These are phyloP conservation scores for Sclerotinia sclerotiorum DNA, from an alignment of 2,329 filamentous ascomycete genomes.

Conservation along the genomic window DNA sequence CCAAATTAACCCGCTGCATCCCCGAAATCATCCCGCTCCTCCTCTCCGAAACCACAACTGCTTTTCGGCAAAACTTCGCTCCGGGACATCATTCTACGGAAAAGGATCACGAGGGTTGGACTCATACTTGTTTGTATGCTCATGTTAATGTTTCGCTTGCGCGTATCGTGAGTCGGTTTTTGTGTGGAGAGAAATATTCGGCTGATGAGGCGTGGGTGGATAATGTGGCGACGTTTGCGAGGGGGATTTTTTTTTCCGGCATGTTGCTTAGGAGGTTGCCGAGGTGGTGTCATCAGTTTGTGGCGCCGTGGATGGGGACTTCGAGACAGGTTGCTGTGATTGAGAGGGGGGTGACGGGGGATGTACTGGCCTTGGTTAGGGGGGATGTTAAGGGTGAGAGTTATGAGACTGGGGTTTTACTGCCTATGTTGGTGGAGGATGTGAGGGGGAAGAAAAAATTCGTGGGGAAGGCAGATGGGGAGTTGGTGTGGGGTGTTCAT, in stretches of 20 bases:
- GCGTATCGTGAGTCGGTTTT: neutral
- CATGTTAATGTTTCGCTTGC: constrained; percentile 11
- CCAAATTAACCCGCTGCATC: constrained; percentile 4
- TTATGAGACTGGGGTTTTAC: neutral
- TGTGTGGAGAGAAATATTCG: constrained; percentile 14
- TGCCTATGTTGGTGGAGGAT: constrained; percentile 7
- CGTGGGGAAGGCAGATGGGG: neutral
- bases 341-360: neutral
- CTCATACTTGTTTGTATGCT: neutral
- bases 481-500: neutral
- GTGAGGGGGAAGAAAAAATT: neutral
- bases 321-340: neutral
- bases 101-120: neutral
- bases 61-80: constrained; percentile 5
- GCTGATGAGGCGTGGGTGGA: neutral
- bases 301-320: constrained; percentile 13
- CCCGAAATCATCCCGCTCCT: constrained; percentile 4
- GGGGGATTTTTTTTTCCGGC: constrained; percentile 12
- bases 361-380: neutral
- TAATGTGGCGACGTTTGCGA: constrained; percentile 10
- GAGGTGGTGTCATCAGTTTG: neutral
- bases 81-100: neutral
- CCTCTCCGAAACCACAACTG: neutral
- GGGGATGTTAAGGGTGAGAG: neutral
- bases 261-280: constrained; percentile 4